A percentile compares a stretch with the other conserved stretches of the same genome.
Conservation (phyloP, 169 alveolate genomes). For the Eimeria zaria region DNA sequence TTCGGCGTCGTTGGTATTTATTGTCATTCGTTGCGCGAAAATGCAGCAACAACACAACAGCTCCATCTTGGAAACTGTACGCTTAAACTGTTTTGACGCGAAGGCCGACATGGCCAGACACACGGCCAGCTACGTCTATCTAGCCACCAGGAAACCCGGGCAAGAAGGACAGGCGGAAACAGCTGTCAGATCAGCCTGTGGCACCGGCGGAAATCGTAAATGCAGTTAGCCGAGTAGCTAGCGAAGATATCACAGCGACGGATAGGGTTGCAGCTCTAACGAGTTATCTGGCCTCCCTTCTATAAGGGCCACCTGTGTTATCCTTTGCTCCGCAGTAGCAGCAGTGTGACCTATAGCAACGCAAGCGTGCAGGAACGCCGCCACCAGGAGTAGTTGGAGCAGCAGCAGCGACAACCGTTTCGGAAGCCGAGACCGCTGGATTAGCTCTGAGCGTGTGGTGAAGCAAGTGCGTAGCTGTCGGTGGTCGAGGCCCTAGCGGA, state of each 20-base stretch:
- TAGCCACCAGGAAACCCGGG: neutral
- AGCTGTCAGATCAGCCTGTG: neutral
- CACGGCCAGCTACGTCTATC: neutral
- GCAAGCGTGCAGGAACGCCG: neutral
- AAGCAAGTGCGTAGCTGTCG: constrained; percentile 49
- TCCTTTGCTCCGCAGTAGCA: neutral
- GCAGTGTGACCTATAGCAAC: neutral
- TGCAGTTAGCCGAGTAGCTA: neutral
- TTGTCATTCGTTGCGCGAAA: neutral
- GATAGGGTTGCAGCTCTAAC: neutral
- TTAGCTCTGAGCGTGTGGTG: constrained; percentile 17
- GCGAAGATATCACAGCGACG: neutral
- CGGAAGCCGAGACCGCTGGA: neutral
- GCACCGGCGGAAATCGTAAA: neutral
- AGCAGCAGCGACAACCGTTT: neutral
- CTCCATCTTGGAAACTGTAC: neutral
- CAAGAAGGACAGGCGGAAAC: neutral
- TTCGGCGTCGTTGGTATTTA: neutral
- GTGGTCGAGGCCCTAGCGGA: constrained; percentile 60
- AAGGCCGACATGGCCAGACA: neutral
- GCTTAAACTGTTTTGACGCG: neutral
- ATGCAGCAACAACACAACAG: neutral
- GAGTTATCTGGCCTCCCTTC: neutral
- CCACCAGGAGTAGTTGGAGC: neutral
- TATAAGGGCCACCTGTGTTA: neutral